A percentile compares a stretch with the other conserved stretches of the same genome.
Evolutionary conservation across 495 filamentous ascomycete species (phyloP).

Genomic region (Hypoxylon trugodes): DNA sequence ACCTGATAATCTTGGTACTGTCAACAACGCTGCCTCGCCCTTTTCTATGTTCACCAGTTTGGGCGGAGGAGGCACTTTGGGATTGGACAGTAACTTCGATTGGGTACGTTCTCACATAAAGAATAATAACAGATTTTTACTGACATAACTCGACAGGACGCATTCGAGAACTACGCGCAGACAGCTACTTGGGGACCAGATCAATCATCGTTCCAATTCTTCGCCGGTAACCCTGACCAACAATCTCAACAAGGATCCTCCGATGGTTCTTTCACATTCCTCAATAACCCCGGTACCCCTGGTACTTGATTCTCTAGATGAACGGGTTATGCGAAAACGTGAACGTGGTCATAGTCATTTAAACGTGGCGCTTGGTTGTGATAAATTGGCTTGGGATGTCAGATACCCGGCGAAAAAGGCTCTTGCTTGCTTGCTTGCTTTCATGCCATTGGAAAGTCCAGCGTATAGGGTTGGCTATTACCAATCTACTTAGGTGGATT

Average conservation of each 20-base stretch:
- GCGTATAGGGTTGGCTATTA: background rate
- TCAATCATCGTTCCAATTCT: conserved; percentile 56
- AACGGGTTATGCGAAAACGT: background rate
- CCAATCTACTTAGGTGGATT: background rate
- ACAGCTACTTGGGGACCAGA: conserved; percentile 56
- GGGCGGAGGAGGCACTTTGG: conserved; percentile 50
- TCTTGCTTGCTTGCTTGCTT: conserved; percentile 15
- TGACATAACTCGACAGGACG: conserved; percentile 46
- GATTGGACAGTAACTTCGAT: conserved; percentile 69
- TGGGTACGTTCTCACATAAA: conserved; percentile 68
- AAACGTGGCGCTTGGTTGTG: conserved; percentile 15
- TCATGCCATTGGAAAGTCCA: too few species aligned
- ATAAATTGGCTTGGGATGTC: conserved; percentile 14
- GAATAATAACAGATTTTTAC: conserved; percentile 2
- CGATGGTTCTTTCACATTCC: conserved; percentile 39
- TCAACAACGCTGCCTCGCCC: conserved; percentile 63
- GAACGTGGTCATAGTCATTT: too few species aligned
- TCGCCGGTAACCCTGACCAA: conserved; percentile 51
- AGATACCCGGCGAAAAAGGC: conserved; percentile 27
- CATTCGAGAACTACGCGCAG: conserved; percentile 60
- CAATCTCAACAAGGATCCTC: conserved; percentile 46
- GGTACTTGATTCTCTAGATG: conserved; percentile 2
- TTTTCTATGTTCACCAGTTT: conserved; percentile 57
- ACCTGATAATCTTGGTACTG: conserved; percentile 61
- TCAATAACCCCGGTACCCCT: conserved; percentile 34